Evolutionary conservation across 2,329 filamentous ascomycete species (phyloP).

Genomic region (Colletotrichum incanum): DNA sequence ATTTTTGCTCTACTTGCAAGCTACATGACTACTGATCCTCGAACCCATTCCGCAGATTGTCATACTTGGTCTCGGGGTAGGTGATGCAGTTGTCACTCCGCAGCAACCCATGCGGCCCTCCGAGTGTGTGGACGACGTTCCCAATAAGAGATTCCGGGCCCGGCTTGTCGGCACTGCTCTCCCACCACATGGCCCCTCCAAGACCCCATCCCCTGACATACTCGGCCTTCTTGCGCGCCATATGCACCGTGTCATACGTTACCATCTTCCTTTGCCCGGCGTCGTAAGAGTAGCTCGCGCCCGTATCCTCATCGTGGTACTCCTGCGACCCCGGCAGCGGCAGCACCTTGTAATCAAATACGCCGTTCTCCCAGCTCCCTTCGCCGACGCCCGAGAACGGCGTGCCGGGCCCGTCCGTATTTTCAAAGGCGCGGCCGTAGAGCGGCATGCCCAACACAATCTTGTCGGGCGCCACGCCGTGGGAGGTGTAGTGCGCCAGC

Average conservation of each 20-base stretch:
- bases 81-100: conserved; percentile 71
- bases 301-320: conserved; percentile 72
- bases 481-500: conserved; percentile 77
- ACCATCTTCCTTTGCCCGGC: conserved; percentile 76
- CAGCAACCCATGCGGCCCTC: conserved; percentile 67
- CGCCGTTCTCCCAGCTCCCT: conserved; percentile 87
- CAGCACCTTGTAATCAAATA: conserved; percentile 91
- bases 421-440: conserved; percentile 88
- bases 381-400: conserved; percentile 81
- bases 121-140: conserved; percentile 73
- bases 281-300: conserved; percentile 86
- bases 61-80: conserved; percentile 79
- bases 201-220: conserved; percentile 79
- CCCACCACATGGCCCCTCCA: conserved; percentile 98
- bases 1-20: not conserved
- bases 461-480: conserved; percentile 78
- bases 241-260: conserved; percentile 81
- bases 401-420: conserved; percentile 81
- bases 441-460: conserved; percentile 93
- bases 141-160: conserved; percentile 78
- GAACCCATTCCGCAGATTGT: conserved; percentile 76
- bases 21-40: conserved; percentile 46
- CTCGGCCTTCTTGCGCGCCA: conserved; percentile 78
- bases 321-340: conserved; percentile 79
- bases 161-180: conserved; percentile 83